These are phyloP conservation scores for Yamadazyma kitorensis DNA, from an alignment of 805 yeast species.

Conservation along the genomic window DNA sequence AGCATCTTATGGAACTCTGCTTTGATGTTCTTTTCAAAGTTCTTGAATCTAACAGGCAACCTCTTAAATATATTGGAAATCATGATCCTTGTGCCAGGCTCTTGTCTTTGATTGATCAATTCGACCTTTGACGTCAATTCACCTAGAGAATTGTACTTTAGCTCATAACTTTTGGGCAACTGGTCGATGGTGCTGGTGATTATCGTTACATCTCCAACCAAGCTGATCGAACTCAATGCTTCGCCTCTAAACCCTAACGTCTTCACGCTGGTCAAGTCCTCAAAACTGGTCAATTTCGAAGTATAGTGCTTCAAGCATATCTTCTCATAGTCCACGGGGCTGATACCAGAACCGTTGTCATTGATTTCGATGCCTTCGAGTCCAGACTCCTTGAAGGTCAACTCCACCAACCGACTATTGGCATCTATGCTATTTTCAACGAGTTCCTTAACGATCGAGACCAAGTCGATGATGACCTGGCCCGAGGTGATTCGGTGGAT, in stretches of 20 bases:
- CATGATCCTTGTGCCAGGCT: conserved; percentile 61
- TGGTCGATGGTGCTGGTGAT: conserved; percentile 46
- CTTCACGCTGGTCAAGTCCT: conserved; percentile 47
- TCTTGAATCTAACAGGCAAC: conserved; percentile 81
- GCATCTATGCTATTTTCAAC: conserved; percentile 90
- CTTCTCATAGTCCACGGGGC: conserved; percentile 45
- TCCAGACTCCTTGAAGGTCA: conserved; percentile 70
- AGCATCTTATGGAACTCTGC: conserved; percentile 74
- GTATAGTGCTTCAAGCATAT: conserved; percentile 66
- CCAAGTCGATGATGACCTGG: conserved; percentile 81
- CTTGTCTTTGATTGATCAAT: conserved; percentile 42
- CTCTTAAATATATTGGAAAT: conserved; percentile 59
- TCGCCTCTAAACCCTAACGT: conserved; percentile 82
- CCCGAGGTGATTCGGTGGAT: conserved; percentile 84
- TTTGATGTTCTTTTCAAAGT: conserved; percentile 62
- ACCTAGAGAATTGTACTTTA: conserved; percentile 60
- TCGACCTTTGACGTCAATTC: conserved; percentile 29
- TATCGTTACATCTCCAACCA: conserved; percentile 48
- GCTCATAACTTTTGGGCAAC: conserved; percentile 55
- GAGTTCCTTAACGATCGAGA: conserved; percentile 78
- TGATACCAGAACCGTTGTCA: conserved; percentile 71
- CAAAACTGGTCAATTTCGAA: conserved; percentile 58
- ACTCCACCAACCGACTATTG: conserved; percentile 60
- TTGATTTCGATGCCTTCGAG: conserved; percentile 62
- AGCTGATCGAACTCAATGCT: conserved; percentile 69